Base-by-base conservation (phyloP, 225 moss, liverwort and hornwort species). In the Sphagnum tenellum region DNA sequence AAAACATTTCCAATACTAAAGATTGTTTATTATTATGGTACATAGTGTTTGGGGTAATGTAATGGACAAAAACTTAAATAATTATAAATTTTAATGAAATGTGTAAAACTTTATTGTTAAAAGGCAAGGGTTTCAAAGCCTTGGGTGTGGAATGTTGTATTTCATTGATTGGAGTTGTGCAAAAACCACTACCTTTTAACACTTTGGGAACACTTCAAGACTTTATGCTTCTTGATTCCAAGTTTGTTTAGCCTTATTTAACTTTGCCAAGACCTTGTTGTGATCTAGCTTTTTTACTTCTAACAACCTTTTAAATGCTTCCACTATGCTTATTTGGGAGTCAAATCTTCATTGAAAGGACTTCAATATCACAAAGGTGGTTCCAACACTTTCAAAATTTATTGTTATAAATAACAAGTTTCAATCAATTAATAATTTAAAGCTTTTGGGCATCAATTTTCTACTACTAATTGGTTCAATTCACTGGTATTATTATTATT, bases 81-180 rank as follows among this genome's bases (percentile, higher is more conserved):
- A 29, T 29, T 29, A 29, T 29, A 29, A 29, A 0, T 29, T 29
- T 29, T 29, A 0, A 1, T 29, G 29, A 29, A 29, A 29, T 29
- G 0, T 29, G 29, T 29, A 29, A 29, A 29, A 29, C 29, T 29
- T 29, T 29, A 29, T 29, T 29, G 29, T 29, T 29, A 29, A 29
- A 29, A 29, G 58, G 58, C n/a, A 14, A 59, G 58, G 58, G 58
- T 59, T 59, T 59, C 9, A 59, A 59, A 14, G 58, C 29, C 29
- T 59, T 5, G 58, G 58, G 29, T 10, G 11, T 14, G 12, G 9
- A 59, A 10, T 59, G 58, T 14, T 14, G 5, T 59, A 1, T 12
- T 14, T 5, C 58, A 59, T 59, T 8, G 11, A 10, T 11, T 59
- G 7, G 5, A 59, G 58, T 14, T 59, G 58, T 5, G 58, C 58